phyloP scores from a whole-genome alignment of 495 filamentous ascomycete species.

The Geoglossum glabrum region DNA sequence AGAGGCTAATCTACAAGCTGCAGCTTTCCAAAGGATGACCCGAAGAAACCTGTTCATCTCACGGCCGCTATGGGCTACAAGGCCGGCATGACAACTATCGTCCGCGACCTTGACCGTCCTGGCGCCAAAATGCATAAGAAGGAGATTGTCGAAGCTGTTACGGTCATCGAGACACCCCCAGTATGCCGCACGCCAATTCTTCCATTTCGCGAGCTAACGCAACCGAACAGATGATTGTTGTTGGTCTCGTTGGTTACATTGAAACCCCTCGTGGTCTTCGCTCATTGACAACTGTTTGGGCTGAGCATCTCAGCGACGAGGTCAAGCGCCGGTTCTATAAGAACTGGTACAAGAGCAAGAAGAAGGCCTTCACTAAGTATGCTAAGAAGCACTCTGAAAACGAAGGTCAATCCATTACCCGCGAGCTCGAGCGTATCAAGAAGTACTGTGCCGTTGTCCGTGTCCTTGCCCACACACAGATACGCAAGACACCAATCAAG shows the following conservation, averaged over 20 bases:
- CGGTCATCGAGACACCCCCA: slow-evolving; percentile 98
- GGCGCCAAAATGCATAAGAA: slow-evolving; percentile 99
- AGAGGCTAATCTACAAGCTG: not conserved
- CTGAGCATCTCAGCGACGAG: slow-evolving; percentile 96
- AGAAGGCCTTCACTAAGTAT: slow-evolving; percentile 99
- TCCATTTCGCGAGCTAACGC: slow-evolving; percentile 1
- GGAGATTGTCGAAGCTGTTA: slow-evolving; percentile 98
- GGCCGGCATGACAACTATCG: slow-evolving; percentile 99
- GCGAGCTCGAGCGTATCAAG: slow-evolving; percentile 98
- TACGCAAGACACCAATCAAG: slow-evolving; percentile 97
- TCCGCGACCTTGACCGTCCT: slow-evolving; percentile 97
- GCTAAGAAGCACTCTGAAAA: slow-evolving; percentile 97
- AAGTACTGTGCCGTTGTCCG: slow-evolving; percentile 99
- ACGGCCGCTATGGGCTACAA: slow-evolving; percentile 99
- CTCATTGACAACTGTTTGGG: slow-evolving; percentile 98
- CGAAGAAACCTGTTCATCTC: slow-evolving; percentile 97
- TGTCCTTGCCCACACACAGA: slow-evolving; percentile 97
- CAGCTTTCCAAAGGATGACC: slow-evolving; percentile 99
- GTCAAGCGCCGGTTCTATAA: slow-evolving; percentile 99
- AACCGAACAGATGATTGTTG: slow-evolving; percentile 77
- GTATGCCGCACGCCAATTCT: slow-evolving; percentile 36
- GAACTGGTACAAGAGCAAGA: slow-evolving; percentile 99
- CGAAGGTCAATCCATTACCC: slow-evolving; percentile 70
- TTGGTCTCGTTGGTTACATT: slow-evolving; percentile 99
- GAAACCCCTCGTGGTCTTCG: slow-evolving; percentile 99